Base-by-base conservation (phyloP, 2,329 filamentous ascomycete species). In the Sporothrix schenckii region DNA sequence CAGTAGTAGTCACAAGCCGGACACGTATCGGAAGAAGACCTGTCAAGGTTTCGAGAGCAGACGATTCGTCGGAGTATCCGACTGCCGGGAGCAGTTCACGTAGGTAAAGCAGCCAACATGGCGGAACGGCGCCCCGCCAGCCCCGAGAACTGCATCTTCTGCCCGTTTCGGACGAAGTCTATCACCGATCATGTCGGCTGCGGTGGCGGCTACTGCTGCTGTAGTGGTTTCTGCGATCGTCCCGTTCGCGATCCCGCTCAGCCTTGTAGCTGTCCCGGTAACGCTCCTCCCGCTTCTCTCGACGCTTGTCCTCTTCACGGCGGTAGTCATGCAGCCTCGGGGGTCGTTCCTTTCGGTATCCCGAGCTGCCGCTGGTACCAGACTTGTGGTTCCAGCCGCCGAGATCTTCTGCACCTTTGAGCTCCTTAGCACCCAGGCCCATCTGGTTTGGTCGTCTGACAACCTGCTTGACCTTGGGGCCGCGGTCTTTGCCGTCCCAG, bases 361-460 rank as follows among this genome's bases (percentile, higher is more conserved):
- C 47, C 41, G 60, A 49, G 47, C 63, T 21, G 4, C 27, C n/a
- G 27, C 69, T 21, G 21, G 27, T 14, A n/a, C 69, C 65, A 4
- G 52, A 54, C 63, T 74, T 74, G 69, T 74, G 69, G 47, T 75
- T 75, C 75, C 75, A 76, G 0, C 69, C 72, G 1, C 75, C 75
- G 11, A 75, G 63, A n/a, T 75, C 74, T 21, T 76, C 75, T 10
- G 69, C 71, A 6, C 73, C 74, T 52, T 76, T 76, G 34, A 75
- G 71, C 53, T 73, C 73, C 44, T 75, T 74, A 2, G 74, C 94
- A 3, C 94, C 95, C 9, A 98, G 90, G 0, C 95, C 95, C 11
- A 98, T 83, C 70, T 96, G 86, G 71, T 93, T 93, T 19, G 93
- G 90, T 66, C 94, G 87, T 67, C 89, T 86, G 77, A 91, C 90